Evolutionary conservation across 148 eudicot genomes (phyloP).

Genomic region (Rhododendron kiyosumense): DNA sequence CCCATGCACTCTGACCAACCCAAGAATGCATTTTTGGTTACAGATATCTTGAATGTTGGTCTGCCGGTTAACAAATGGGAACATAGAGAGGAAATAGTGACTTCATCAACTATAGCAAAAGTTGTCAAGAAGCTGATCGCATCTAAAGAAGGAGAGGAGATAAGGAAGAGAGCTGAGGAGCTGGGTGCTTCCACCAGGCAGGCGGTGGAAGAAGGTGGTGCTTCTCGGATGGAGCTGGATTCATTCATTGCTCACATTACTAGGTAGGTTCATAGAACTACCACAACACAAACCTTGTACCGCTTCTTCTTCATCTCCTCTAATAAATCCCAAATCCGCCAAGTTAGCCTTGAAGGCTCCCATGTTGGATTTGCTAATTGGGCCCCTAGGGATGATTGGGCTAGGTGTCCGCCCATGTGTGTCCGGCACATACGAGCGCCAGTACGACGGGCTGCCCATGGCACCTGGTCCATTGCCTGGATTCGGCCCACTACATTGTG

Average conservation of each 20-base stretch:
- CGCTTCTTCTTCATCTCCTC: background rate
- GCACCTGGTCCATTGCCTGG: too few relatives aligned
- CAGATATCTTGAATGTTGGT: background rate
- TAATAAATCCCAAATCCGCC: background rate
- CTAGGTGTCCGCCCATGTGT: too few relatives aligned
- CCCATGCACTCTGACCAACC: conserved; percentile 11
- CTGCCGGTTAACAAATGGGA: background rate
- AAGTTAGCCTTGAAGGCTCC: background rate
- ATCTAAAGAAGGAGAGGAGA: conserved; percentile 15
- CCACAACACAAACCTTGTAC: background rate
- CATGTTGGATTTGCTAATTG: too few relatives aligned
- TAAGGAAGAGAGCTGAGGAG: conserved; percentile 14
- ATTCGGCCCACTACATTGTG: background rate
- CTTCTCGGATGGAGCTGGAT: conserved; percentile 12
- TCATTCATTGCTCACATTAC: conserved; percentile 15
- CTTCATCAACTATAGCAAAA: background rate
- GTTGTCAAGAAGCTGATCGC: background rate
- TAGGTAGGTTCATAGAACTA: conserved; percentile 5
- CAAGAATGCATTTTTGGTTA: background rate
- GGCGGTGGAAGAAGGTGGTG: conserved; percentile 13
- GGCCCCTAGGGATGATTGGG: too few relatives aligned
- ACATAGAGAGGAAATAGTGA: background rate
- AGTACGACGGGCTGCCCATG: too few relatives aligned
- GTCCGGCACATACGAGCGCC: too few relatives aligned
- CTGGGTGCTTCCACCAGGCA: background rate